Evolutionary conservation across 305 asterid species (phyloP), one percentile per base, ranked within the genome.

Genomic region (Fraxinus floribunda): DNA sequence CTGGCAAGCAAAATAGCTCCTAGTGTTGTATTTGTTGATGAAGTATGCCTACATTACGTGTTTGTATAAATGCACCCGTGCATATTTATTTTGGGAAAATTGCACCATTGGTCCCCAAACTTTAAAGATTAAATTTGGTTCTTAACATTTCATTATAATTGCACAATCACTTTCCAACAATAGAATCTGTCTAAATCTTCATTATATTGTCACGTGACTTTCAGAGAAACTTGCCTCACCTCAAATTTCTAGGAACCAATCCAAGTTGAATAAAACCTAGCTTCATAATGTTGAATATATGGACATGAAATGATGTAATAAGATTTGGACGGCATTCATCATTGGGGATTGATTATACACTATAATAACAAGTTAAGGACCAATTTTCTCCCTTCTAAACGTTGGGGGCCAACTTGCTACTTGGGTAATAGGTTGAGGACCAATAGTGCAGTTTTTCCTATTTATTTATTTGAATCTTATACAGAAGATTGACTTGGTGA

Each of bases 1-100:
- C 83, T 85, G 68, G 88, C 88, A 78, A 85, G 87, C 78, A 85
- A 85, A 85, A 85, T 85, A 82, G 78, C 87, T 66, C 87, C 87
- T 30, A 82, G 87, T 64, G 87, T 85, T 38, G 78, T 85, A 20
- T 85, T 85, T 82, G 87, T 85, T 11, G 87, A 85, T 36, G 87
- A 85, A 82, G 87, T 85, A 85, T 29, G 78, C 80, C 62, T 66
- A 62, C 32, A 11, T 26, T 38, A 77, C 13, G 1, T 34, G 44
- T 71, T 71, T 16, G 22, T 30, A 71, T 32, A 71, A 71, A 16
- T 32, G 18, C 41, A 70, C 39, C 11, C 3, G 0, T 16, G 39
- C 15, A 13, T 30, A 30, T 30, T 30, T 70, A 29, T 70, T 70
- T 29, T 1, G 75, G 39, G 39, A 70, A 34, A 71, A 15, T 32